These are phyloP conservation scores for Hamamelis virginiana DNA, from an alignment of 164 flowering plant genomes.

Conservation along the genomic window DNA sequence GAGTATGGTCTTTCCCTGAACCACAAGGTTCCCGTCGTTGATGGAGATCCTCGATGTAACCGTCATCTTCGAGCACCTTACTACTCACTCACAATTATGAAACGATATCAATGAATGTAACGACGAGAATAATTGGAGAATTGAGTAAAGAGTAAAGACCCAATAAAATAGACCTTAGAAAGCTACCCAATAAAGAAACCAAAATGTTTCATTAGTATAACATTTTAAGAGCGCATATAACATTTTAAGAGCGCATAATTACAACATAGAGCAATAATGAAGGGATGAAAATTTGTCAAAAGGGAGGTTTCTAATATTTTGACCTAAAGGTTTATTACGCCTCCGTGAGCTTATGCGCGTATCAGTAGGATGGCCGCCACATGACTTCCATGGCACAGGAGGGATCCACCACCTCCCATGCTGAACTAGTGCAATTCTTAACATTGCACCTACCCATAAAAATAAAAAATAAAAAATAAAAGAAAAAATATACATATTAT, in stretches of 20 bases:
- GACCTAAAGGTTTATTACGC: background rate
- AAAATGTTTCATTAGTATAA: no score
- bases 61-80: slow-evolving; percentile 57
- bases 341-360: background rate
- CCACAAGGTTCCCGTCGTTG: slow-evolving; percentile 81
- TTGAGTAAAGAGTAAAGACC: no score
- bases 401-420: slow-evolving; percentile 2
- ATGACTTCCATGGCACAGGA: slow-evolving; percentile 2
- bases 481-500: background rate
- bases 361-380: slow-evolving; percentile 1
- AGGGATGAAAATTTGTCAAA: background rate
- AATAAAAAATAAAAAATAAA: background rate
- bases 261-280: background rate
- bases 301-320: background rate
- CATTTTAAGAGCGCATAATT: no score
- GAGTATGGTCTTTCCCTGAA: slow-evolving; percentile 83
- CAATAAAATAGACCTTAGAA: no score
- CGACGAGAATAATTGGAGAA: background rate
- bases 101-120: background rate
- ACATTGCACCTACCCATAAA: background rate
- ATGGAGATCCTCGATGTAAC: slow-evolving; percentile 70
- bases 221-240: no score
- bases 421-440: slow-evolving; percentile 7
- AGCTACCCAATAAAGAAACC: no score
- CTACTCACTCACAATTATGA: slow-evolving; percentile 10